A percentile compares a stretch with the other conserved stretches of the same genome.
Evolutionary conservation across 345 rosid species (phyloP).

Genomic region (Heritiera fomes): DNA sequence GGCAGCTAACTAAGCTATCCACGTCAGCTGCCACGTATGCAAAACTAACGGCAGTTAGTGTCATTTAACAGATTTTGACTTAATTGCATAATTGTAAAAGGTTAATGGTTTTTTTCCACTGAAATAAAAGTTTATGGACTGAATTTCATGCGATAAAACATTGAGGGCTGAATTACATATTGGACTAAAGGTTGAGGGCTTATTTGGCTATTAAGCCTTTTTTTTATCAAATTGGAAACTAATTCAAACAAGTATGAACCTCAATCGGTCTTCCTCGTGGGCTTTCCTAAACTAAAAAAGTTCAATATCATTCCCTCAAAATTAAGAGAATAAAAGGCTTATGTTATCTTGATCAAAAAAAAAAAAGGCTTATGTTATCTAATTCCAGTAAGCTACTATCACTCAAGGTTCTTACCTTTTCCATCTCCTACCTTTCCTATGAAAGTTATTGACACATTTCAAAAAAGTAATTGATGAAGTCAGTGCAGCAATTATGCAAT

Average conservation of each 20-base stretch:
- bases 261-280: neutral
- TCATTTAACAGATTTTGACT: no score
- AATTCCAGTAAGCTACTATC: slow-evolving; percentile 1
- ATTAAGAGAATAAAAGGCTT: neutral
- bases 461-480: neutral
- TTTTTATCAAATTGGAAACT: neutral
- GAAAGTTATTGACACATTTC: no score
- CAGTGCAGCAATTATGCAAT: neutral
- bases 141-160: no score
- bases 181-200: no score
- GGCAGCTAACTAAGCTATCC: no score
- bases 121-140: no score
- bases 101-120: no score
- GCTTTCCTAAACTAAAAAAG: neutral
- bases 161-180: no score
- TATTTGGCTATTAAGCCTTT: no score
- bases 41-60: no score
- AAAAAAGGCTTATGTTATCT: neutral
- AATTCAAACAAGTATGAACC: neutral
- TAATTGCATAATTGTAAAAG: no score
- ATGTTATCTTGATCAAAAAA: neutral
- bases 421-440: neutral
- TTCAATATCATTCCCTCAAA: slow-evolving; percentile 2
- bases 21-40: no score
- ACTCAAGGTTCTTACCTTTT: neutral